These are phyloP conservation scores for Calonectria honghensis DNA, from an alignment of 2,329 filamentous ascomycete genomes.

Conservation along the genomic window DNA sequence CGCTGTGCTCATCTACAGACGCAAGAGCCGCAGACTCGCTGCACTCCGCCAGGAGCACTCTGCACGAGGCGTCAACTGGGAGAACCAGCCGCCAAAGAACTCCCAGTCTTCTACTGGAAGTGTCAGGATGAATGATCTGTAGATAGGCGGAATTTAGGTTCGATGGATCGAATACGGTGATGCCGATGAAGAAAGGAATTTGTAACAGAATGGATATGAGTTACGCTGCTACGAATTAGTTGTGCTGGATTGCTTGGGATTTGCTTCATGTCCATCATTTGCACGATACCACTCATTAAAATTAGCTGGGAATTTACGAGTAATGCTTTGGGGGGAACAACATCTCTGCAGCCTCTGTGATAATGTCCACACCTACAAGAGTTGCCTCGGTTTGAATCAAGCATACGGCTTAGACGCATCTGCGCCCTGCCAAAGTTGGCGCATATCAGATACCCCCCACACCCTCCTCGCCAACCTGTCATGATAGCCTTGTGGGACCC, in stretches of 20 bases:
- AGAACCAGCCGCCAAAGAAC: conserved; percentile 37
- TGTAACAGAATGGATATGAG: conserved; percentile 23
- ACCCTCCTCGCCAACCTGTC: not conserved
- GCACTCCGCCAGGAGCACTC: conserved; percentile 39
- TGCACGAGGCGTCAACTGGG: conserved; percentile 41
- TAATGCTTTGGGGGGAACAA: conserved; percentile 1
- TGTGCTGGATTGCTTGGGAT: not conserved
- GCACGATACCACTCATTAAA: not conserved
- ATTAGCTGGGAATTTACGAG: conserved; percentile 12
- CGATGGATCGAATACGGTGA: not conserved
- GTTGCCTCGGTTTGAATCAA: not conserved
- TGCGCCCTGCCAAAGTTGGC: not conserved
- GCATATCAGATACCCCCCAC: not conserved
- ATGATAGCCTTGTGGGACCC: conserved; percentile 28
- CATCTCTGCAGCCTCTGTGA: not conserved
- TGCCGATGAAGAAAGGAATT: not conserved
- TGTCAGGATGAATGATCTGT: conserved; percentile 35
- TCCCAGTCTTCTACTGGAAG: conserved; percentile 34
- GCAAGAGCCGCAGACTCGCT: conserved; percentile 45
- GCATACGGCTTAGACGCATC: not conserved
- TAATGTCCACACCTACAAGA: not conserved
- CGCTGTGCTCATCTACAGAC: conserved; percentile 72
- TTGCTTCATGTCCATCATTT: conserved; percentile 17
- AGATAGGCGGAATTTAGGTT: not conserved
- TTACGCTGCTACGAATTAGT: conserved; percentile 26